Conservation (phyloP, 2,329 filamentous ascomycete genomes). For the Trichoderma afroharzianum region DNA sequence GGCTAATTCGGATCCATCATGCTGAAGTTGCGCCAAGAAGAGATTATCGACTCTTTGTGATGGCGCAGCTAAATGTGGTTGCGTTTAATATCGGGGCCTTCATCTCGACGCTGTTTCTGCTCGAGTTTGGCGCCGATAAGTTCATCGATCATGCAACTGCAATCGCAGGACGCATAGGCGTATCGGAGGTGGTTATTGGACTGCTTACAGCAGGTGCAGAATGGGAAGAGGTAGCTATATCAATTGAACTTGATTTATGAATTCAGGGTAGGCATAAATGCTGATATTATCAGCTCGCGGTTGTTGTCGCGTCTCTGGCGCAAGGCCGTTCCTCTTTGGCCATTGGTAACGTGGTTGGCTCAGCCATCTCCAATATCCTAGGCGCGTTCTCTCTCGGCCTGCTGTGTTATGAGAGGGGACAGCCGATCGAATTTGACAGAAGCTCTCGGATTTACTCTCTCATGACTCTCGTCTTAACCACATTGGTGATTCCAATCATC, state of each 20-base stretch:
- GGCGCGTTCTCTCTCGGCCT: constrained; percentile 53
- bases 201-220: constrained; percentile 52
- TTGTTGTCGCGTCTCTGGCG: constrained; percentile 45
- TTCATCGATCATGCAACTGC: neutral
- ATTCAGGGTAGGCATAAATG: neutral
- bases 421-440: constrained; percentile 38
- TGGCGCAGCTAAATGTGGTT: neutral
- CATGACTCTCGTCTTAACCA: neutral
- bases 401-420: constrained; percentile 33
- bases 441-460: constrained; percentile 46
- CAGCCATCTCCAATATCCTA: constrained; percentile 52
- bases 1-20: neutral
- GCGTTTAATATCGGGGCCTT: neutral
- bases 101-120: neutral
- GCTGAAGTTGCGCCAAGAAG: neutral
- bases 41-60: neutral
- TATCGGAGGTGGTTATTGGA: constrained; percentile 46
- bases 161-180: constrained; percentile 26
- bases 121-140: neutral
- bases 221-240: constrained; percentile 49
- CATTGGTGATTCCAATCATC: neutral
- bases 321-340: constrained; percentile 46
- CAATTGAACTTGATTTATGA: neutral
- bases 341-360: constrained; percentile 53
- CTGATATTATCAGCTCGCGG: constrained; percentile 34